Conservation (phyloP, 352 stramenopile species). For the Pythium chondricola region DNA sequence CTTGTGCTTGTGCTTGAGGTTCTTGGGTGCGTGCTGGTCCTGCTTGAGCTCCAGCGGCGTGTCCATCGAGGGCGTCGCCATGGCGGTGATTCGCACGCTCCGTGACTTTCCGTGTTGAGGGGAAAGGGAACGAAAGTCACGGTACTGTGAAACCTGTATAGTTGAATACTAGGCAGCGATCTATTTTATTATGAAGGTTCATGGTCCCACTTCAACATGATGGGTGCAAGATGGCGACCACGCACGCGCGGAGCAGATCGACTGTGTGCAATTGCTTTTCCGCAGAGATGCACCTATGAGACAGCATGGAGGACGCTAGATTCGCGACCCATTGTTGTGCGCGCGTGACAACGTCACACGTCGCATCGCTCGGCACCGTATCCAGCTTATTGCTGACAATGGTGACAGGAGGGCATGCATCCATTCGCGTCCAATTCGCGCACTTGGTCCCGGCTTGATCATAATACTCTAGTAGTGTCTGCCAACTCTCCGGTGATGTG, state of each 20-base stretch:
- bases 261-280: constrained; percentile 3
- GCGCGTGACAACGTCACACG: no score
- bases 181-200: not conserved
- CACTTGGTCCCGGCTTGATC: not conserved
- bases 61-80: constrained; percentile 25
- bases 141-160: not conserved
- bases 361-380: no score
- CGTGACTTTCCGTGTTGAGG: not conserved
- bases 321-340: no score
- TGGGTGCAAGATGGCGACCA: not conserved
- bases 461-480: constrained; percentile 24
- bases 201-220: not conserved
- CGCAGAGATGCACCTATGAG: constrained; percentile 7
- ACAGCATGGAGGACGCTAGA: not conserved
- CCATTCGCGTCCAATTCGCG: not conserved
- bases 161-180: not conserved
- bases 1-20: constrained; percentile 82
- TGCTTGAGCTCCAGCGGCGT: constrained; percentile 62
- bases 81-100: not conserved
- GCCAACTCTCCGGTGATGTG: constrained; percentile 20
- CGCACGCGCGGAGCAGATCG: constrained; percentile 3
- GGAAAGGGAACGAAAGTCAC: not conserved
- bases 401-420: not conserved
- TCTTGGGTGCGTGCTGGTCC: constrained; percentile 48
- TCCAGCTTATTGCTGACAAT: constrained; percentile 20